Evolutionary conservation across 1,284 basidiomycete species (phyloP).

Genomic region (Puccinia polysora): DNA sequence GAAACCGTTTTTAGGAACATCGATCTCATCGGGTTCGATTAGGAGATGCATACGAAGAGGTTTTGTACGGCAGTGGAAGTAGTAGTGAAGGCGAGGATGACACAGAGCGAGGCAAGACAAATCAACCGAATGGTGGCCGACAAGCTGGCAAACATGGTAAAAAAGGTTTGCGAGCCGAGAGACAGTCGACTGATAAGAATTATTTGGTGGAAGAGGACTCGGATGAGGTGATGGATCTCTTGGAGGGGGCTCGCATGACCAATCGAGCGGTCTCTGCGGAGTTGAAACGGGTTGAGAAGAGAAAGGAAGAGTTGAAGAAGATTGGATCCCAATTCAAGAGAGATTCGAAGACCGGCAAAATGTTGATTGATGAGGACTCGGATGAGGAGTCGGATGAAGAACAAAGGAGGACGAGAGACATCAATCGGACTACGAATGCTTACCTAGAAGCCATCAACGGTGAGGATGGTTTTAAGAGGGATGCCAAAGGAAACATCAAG

Average conservation of each 20-base stretch:
- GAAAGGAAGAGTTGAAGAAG: slow-evolving; percentile 55
- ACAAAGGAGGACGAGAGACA: slow-evolving; percentile 49
- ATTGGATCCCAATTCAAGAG: slow-evolving; percentile 75
- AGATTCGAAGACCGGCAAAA: slow-evolving; percentile 77
- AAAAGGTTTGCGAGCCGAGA: slow-evolving; percentile 45
- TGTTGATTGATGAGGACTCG: slow-evolving; percentile 70
- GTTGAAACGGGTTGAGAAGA: slow-evolving; percentile 56
- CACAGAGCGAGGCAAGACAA: slow-evolving; percentile 44
- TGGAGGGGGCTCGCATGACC: slow-evolving; percentile 67
- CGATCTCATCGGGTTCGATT: slow-evolving; percentile 56
- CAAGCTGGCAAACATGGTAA: slow-evolving; percentile 53
- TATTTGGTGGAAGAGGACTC: slow-evolving; percentile 73
- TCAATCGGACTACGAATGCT: slow-evolving; percentile 68
- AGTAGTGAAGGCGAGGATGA: slow-evolving; percentile 68
- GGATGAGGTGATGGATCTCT: slow-evolving; percentile 90
- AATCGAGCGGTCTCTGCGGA: slow-evolving; percentile 58
- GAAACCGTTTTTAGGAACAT: slow-evolving; percentile 48
- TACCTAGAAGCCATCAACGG: slow-evolving; percentile 77
- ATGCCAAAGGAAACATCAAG: slow-evolving; percentile 76
- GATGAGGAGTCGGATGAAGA: slow-evolving; percentile 42
- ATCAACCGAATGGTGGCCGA: slow-evolving; percentile 50
- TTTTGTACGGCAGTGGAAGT: slow-evolving; percentile 75
- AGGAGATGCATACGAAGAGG: slow-evolving; percentile 83
- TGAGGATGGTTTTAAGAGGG: slow-evolving; percentile 80
- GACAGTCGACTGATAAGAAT: slow-evolving; percentile 48